phyloP scores from a whole-genome alignment of 2,329 filamentous ascomycete species.

The Mariannaea sp. region DNA sequence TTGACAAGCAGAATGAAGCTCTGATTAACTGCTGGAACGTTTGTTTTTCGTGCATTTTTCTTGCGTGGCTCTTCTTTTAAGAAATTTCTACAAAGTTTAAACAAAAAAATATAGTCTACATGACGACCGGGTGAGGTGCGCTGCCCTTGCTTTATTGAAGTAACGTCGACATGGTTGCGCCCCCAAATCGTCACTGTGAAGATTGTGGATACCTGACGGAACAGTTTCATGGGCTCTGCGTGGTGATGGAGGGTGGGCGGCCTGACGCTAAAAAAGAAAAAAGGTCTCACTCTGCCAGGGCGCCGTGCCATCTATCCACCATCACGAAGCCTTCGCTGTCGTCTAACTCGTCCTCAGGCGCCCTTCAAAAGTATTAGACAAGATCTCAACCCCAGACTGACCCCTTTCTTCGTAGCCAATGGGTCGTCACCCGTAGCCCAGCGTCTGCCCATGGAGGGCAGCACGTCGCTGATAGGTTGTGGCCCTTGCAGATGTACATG shows the following conservation, averaged over 20 bases:
- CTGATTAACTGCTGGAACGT: too few relatives aligned
- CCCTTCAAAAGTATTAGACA: constrained; percentile 11
- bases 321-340: neutral
- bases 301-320: neutral
- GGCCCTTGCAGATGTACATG: constrained; percentile 38
- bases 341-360: constrained; percentile 3
- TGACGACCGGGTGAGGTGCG: too few relatives aligned
- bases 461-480: constrained; percentile 33
- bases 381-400: constrained; percentile 25
- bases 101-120: too few relatives aligned
- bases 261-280: constrained; percentile 4
- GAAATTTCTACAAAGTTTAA: too few relatives aligned
- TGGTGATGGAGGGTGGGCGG: neutral
- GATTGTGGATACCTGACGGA: neutral
- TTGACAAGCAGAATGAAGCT: too few relatives aligned
- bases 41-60: too few relatives aligned
- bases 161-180: neutral
- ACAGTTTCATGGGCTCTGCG: neutral
- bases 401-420: constrained; percentile 32
- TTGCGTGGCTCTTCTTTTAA: too few relatives aligned
- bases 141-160: too few relatives aligned
- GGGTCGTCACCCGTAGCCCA: constrained; percentile 28
- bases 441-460: constrained; percentile 27
- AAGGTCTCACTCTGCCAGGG: constrained; percentile 3
- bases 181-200: constrained; percentile 1